Base-by-base conservation (phyloP, 495 filamentous ascomycete genomes). In the Neurospora sublineolata region DNA sequence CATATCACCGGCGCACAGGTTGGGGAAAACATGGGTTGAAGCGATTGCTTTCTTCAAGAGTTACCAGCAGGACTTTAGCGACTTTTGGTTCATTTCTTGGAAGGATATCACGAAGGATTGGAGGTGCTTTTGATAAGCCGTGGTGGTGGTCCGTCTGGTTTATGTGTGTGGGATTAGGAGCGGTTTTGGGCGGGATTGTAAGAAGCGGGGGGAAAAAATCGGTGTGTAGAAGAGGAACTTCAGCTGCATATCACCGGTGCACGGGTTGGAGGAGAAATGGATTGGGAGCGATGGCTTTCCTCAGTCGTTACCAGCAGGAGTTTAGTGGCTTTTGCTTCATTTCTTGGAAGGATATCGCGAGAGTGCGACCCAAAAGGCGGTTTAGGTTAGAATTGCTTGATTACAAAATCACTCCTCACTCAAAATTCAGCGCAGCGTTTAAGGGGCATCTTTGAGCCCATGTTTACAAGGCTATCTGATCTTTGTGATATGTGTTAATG, bases 41-140 rank as follows among this genome's bases (percentile, higher is more conserved):
- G 27, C 27, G 18, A 30, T 64, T 33, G 27, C 52, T 33, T 64
- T 18, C 3, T 18, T 36, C 33, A 36, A 4, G 33, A 36, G 27
- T 33, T 64, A 64, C 52, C 52, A 64, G 27, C 52, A 27, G 27
- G 27, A 27, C 5, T 14, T 27, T 27, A 14, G 23, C 20, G 52
- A 64, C 52, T 36, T 64, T 33, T 9, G 27, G 14, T 64, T 27
- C 4, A 58, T 58, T 58, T 58, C 11, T 23, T 58, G 20, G 46
- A 27, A 27, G 46, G 20, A 7, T 36, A 36, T 36, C 33, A 4
- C 33, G 85, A 87, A 70, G 86, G 84, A 38, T 76, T 92, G 68
- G 85, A 87, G 71, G 85, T 84, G 14, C 86, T 89, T 64, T 88
- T 91, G 78, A 85, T 87, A 20, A 58, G 46, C 46, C 46, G 46